Percentiles rank a stretch among this genome's conserved stretches.
Evolutionary conservation across 1,139 yeast genomes (phyloP).

Genomic region (Suhomyces choctaworum): DNA sequence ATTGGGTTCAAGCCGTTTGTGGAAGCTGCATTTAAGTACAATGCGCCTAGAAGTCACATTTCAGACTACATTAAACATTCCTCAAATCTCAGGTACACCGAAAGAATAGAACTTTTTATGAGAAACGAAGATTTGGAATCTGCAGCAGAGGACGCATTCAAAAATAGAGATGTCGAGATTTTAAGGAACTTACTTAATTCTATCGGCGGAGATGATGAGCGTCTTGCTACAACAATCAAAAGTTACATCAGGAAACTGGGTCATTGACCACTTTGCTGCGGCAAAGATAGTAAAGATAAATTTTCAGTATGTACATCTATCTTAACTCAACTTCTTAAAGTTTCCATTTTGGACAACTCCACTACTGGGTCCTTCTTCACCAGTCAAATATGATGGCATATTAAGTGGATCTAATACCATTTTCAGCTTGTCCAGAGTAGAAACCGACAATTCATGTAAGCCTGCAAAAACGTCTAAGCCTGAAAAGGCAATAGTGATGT

Average conservation of each 20-base stretch:
- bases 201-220: constrained; percentile 21
- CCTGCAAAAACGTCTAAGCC: constrained; percentile 87
- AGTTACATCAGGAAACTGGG: constrained; percentile 33
- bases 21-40: constrained; percentile 49
- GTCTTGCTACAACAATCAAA: constrained; percentile 25
- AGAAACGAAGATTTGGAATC: constrained; percentile 52
- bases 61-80: constrained; percentile 39
- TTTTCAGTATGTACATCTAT: neutral
- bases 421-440: constrained; percentile 25
- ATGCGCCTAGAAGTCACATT: constrained; percentile 45
- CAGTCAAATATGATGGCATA: constrained; percentile 79
- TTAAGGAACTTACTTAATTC: constrained; percentile 36
- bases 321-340: constrained; percentile 20
- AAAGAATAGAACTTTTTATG: constrained; percentile 51
- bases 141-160: constrained; percentile 64
- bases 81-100: constrained; percentile 33
- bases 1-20: constrained; percentile 74
- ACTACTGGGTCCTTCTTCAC: constrained; percentile 60
- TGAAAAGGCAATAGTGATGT: constrained; percentile 50
- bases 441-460: constrained; percentile 65
- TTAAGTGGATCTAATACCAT: constrained; percentile 52
- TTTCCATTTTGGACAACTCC: constrained; percentile 52
- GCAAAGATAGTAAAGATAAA: neutral
- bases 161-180: constrained; percentile 50
- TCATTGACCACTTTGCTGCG: constrained; percentile 15